phyloP scores from a whole-genome alignment of 2,329 filamentous ascomycete genomes.

The Ascomycota sp. region DNA sequence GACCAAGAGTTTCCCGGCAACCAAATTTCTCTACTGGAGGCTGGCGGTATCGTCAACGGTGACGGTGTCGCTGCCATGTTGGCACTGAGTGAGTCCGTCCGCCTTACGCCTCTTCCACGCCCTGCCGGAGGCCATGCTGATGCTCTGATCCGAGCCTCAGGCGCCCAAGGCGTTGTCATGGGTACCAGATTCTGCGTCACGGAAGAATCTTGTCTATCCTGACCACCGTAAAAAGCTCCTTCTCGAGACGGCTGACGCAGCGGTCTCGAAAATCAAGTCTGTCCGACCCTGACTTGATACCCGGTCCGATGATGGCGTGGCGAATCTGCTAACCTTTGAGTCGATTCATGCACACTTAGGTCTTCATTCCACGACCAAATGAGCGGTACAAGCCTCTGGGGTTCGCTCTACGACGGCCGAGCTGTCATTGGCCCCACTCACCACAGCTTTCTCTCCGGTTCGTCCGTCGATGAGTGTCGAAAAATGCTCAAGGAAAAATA shows the following conservation, averaged over 20 bases:
- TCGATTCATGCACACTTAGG: constrained; percentile 4
- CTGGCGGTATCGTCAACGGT: constrained; percentile 38
- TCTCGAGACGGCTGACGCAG: constrained; percentile 21
- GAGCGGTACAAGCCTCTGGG: constrained; percentile 18
- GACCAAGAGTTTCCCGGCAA: constrained; percentile 13
- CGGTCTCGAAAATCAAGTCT: constrained; percentile 23
- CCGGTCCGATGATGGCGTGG: neutral
- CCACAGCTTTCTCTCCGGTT: constrained; percentile 16
- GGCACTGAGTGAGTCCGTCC: constrained; percentile 22
- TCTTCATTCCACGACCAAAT: constrained; percentile 22
- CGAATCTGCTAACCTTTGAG: too few species aligned
- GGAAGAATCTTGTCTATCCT: constrained; percentile 20
- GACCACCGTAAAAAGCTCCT: constrained; percentile 19
- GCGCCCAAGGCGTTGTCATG: constrained; percentile 22
- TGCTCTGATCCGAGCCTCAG: constrained; percentile 8
- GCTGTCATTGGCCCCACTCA: constrained; percentile 19
- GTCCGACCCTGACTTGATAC: neutral
- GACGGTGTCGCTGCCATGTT: constrained; percentile 34
- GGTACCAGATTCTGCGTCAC: constrained; percentile 25
- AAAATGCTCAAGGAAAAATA: constrained; percentile 17
- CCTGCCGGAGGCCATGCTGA: neutral
- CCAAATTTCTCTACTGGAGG: constrained; percentile 26
- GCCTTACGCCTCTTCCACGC: neutral
- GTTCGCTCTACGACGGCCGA: constrained; percentile 22
- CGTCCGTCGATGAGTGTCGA: constrained; percentile 21